phyloP scores from a whole-genome alignment of 768 basidiomycete species.

The Suillus plorans region DNA sequence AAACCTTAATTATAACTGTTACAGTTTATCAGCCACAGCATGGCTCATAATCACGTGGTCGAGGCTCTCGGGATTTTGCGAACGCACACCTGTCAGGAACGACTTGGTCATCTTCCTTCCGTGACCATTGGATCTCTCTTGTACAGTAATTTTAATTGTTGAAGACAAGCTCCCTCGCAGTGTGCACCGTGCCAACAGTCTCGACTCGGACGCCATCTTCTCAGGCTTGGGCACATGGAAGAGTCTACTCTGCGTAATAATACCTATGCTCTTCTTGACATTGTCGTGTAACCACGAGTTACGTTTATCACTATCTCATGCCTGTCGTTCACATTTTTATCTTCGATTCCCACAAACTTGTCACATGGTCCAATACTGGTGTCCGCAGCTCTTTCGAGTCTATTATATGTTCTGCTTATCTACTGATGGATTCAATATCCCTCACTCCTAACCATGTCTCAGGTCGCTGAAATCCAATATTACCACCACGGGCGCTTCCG shows the following conservation, averaged over 20 bases:
- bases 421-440: neutral
- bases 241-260: neutral
- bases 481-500: constrained; percentile 55
- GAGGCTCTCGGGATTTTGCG: too few relatives aligned
- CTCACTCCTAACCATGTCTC: constrained; percentile 17
- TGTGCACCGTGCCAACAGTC: neutral
- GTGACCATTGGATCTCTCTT: too few relatives aligned
- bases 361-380: constrained; percentile 6
- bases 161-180: neutral
- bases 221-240: neutral
- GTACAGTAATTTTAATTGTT: neutral
- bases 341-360: neutral
- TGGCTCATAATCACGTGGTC: constrained; percentile 1
- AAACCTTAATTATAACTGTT: constrained; percentile 44
- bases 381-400: neutral
- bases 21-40: constrained; percentile 41
- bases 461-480: constrained; percentile 37
- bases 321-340: constrained; percentile 3
- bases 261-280: neutral
- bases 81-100: too few relatives aligned
- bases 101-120: too few relatives aligned
- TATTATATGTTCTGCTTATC: neutral
- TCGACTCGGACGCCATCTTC: neutral
- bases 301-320: neutral
- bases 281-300: neutral